Evolutionary conservation across 2,329 filamentous ascomycete species (phyloP), one percentile per base, ranked within the genome.

Genomic region (Passalora sequoiae): DNA sequence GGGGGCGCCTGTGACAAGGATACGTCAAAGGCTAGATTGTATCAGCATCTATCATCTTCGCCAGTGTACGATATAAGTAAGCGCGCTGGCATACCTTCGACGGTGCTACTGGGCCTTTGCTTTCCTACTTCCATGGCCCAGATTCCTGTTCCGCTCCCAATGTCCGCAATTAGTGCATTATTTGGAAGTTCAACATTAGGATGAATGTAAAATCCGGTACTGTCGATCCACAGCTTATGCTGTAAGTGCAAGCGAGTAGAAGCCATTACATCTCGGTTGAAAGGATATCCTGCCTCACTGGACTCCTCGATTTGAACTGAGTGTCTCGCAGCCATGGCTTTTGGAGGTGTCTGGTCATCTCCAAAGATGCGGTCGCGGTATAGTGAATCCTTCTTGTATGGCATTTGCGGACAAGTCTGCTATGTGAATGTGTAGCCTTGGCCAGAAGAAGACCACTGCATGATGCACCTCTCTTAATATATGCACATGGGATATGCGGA

Each of bases 151-250:
- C 51, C 38, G 39, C 49, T 46, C 17, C 44, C 47, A 10, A 56
- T 37, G 19, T 56, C 53, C 10, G 51, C 53, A 1, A 56, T 46
- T 13, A 50, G 10, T 4, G 49, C 35, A 15, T 43, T 35, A 7
- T 31, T 9, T 7, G 22, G 42, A 8, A 49, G 35, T 1, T 37
- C 30, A 31, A 64, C 56, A 9, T 40, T 38, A 3, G 58, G 60
- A 37, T 65, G 61, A 6, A 65, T 46, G 21, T 46, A 53, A 38
- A 49, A 62, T 15, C 51, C 45, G 3, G 59, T 51, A 8, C 52
- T 47, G 16, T 58, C 48, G 32, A 53, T 53, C 57, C 56, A 66
- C 4, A 62, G 50, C 22, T 56, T 58, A 27, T 64, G 58, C 36
- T 65, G 60, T 28, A 61, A 46, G 30, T 62, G 58, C 1, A 63